These are phyloP conservation scores for Chenopodium quinoa DNA, from an alignment of 148 eudicot genomes.

Conservation along the genomic window DNA sequence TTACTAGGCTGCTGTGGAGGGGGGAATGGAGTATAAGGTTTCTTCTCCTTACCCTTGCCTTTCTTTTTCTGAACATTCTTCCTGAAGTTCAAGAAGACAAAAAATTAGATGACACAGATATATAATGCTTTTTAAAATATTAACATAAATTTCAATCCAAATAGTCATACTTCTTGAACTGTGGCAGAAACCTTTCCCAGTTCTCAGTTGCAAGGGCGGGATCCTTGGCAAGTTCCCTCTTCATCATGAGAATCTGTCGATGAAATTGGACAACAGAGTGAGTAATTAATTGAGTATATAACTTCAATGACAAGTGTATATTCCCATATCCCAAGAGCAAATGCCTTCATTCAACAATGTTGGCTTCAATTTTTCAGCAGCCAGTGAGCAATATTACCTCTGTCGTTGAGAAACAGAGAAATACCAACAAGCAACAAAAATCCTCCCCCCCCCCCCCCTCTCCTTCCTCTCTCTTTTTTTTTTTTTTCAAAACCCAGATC, in stretches of 20 bases:
- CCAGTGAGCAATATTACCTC: not conserved
- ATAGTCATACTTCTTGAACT: slow-evolving; percentile 68
- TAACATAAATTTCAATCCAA: not conserved
- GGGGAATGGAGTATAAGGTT: slow-evolving; percentile 90
- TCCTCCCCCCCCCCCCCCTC: no score
- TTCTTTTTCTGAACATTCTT: slow-evolving; percentile 93
- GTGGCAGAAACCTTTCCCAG: slow-evolving; percentile 96
- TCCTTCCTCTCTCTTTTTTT: no score
- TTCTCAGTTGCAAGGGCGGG: slow-evolving; percentile 87
- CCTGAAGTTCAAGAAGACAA: slow-evolving; percentile 44
- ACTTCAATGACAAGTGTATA: not conserved
- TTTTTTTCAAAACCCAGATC: no score
- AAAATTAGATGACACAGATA: not conserved
- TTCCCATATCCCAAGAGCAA: not conserved
- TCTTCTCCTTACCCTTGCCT: slow-evolving; percentile 77
- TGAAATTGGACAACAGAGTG: slow-evolving; percentile 8
- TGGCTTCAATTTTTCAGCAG: not conserved
- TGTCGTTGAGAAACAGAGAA: not conserved
- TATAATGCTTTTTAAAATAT: not conserved
- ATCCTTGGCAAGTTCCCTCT: slow-evolving; percentile 79
- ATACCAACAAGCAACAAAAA: not conserved
- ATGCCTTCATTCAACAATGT: not conserved
- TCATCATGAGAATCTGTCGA: slow-evolving; percentile 75
- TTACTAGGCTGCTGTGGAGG: slow-evolving; percentile 92
- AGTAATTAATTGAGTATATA: not conserved